Percentiles rank a stretch among this genome's conserved stretches.
phyloP scores from a whole-genome alignment of 768 basidiomycete species.

The Amanita phalloides region DNA sequence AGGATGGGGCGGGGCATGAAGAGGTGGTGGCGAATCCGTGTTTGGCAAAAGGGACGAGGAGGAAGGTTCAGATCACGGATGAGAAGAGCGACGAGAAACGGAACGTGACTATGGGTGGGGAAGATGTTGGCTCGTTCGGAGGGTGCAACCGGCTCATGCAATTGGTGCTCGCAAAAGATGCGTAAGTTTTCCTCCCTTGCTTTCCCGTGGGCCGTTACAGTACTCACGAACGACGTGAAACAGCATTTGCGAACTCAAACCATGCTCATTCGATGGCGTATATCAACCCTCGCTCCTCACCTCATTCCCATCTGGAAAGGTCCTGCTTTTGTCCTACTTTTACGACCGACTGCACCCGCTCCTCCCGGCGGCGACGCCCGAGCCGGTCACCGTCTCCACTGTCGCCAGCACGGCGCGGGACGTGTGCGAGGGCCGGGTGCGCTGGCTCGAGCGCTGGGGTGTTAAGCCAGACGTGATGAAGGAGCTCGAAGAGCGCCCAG shows the following conservation, averaged over 20 bases:
- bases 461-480: conserved; percentile 22
- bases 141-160: conserved; percentile 78
- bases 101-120: conserved; percentile 82
- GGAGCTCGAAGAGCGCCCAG: conserved; percentile 76
- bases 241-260: conserved; percentile 82
- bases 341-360: conserved; percentile 89
- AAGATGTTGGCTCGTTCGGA: conserved; percentile 72
- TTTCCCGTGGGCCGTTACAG: too few relatives aligned
- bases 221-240: background rate
- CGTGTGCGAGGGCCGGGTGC: conserved; percentile 60
- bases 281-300: conserved; percentile 92
- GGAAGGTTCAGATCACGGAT: conserved; percentile 54
- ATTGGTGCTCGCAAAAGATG: conserved; percentile 90
- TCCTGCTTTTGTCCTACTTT: conserved; percentile 95
- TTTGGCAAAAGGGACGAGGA: conserved; percentile 52
- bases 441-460: conserved; percentile 48
- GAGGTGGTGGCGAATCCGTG: conserved; percentile 66
- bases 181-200: conserved; percentile 41
- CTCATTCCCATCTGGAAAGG: conserved; percentile 75
- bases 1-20: too few relatives aligned
- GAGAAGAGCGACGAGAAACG: conserved; percentile 24
- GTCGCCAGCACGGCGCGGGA: conserved; percentile 53
- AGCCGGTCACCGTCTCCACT: conserved; percentile 37
- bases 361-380: conserved; percentile 19
- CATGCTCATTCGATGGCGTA: conserved; percentile 95